Conservation (phyloP, 352 stramenopile genomes). For the Halophytophthora polymorphica region DNA sequence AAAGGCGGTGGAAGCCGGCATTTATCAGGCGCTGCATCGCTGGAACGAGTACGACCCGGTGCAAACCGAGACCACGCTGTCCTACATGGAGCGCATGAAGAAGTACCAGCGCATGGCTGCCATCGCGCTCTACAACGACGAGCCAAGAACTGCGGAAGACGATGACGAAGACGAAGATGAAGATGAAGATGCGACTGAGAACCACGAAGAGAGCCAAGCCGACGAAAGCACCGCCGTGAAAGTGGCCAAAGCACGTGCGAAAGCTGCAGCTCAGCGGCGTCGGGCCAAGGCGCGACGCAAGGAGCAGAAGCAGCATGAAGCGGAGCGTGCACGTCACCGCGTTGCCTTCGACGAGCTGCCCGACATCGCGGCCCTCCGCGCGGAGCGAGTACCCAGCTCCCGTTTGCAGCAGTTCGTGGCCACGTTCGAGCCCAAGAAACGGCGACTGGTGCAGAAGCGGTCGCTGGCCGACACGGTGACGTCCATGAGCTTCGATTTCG, state of each 20-base stretch:
- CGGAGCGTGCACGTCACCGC: slow-evolving; percentile 25
- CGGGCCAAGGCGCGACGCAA: slow-evolving; percentile 22
- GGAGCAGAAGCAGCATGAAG: slow-evolving; percentile 20
- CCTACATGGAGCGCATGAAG: slow-evolving; percentile 52
- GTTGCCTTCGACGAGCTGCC: slow-evolving; percentile 37
- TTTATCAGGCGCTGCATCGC: slow-evolving; percentile 52
- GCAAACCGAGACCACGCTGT: slow-evolving; percentile 41
- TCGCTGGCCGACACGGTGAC: slow-evolving; percentile 55
- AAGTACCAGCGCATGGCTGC: slow-evolving; percentile 58
- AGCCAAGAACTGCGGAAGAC: slow-evolving; percentile 9
- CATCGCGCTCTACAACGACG: slow-evolving; percentile 43
- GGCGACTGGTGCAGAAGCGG: slow-evolving; percentile 46
- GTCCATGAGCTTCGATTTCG: slow-evolving; percentile 63
- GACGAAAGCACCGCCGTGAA: slow-evolving; percentile 10
- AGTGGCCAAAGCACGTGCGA: slow-evolving; percentile 24
- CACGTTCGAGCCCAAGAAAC: slow-evolving; percentile 53
- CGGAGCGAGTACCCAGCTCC: slow-evolving; percentile 39
- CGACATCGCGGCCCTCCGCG: slow-evolving; percentile 35
- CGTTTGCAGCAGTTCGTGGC: slow-evolving; percentile 47
- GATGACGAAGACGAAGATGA: no score
- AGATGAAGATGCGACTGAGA: slow-evolving; percentile 11
- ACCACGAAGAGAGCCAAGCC: slow-evolving; percentile 4
- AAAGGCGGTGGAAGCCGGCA: slow-evolving; percentile 45
- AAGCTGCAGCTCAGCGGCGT: slow-evolving; percentile 6
- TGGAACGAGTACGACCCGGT: slow-evolving; percentile 64